Conservation (phyloP, 768 basidiomycete genomes). For the Dacryopinax spathularia region DNA sequence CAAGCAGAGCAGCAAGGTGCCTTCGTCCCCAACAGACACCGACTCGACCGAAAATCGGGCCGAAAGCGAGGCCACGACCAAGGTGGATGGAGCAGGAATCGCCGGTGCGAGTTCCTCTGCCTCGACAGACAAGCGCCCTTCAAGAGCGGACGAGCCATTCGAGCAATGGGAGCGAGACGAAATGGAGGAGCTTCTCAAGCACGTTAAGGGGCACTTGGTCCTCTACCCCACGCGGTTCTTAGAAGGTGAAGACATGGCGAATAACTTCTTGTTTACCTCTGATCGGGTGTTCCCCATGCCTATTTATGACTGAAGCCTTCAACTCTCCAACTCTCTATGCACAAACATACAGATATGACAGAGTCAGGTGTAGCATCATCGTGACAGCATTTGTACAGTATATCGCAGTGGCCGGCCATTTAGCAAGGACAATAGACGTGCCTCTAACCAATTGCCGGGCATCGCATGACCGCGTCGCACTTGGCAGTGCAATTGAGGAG, state of each 20-base stretch:
- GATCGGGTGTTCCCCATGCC: conserved; percentile 35
- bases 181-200: conserved; percentile 70
- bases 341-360: too few relatives aligned
- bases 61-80: conserved; percentile 11
- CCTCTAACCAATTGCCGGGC: too few relatives aligned
- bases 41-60: background rate
- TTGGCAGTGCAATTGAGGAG: too few relatives aligned
- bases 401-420: too few relatives aligned
- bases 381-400: too few relatives aligned
- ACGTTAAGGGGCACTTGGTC: conserved; percentile 77
- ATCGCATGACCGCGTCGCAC: too few relatives aligned
- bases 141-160: conserved; percentile 52
- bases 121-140: conserved; percentile 12
- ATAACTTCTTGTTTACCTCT: conserved; percentile 87
- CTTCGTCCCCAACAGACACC: background rate
- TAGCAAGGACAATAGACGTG: too few relatives aligned
- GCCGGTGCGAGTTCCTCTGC: background rate
- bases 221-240: conserved; percentile 73
- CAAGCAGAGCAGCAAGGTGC: background rate
- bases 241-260: conserved; percentile 81
- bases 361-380: too few relatives aligned
- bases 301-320: conserved; percentile 22
- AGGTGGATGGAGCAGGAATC: background rate
- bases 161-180: conserved; percentile 72
- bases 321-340: background rate